Evolutionary conservation across 371 early-diverging fungal species (phyloP).

Genomic region (Apophysomyces sp.): DNA sequence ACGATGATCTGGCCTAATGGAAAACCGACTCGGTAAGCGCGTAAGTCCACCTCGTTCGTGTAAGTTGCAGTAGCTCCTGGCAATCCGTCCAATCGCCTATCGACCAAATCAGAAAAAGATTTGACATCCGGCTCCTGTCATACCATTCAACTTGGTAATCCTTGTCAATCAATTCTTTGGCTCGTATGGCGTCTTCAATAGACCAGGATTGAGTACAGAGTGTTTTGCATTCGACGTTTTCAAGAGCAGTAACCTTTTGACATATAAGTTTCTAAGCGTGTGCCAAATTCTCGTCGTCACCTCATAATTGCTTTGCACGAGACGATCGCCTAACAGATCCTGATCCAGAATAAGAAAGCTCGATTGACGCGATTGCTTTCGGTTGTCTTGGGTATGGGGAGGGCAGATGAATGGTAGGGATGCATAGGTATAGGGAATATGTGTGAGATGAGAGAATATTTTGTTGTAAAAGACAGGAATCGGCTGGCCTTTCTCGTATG

Average conservation of each 20-base stretch:
- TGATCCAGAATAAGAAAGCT: slow-evolving; percentile 34
- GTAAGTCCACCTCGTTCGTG: slow-evolving; percentile 45
- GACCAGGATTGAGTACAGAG: slow-evolving; percentile 36
- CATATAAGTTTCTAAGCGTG: background rate
- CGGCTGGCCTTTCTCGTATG: slow-evolving; percentile 27
- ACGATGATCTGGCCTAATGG: slow-evolving; percentile 41
- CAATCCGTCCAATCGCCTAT: slow-evolving; percentile 43
- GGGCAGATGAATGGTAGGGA: slow-evolving; percentile 40
- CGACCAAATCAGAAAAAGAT: background rate
- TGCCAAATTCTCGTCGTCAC: slow-evolving; percentile 12
- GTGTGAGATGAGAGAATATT: slow-evolving; percentile 39
- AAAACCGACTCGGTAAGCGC: slow-evolving; percentile 45
- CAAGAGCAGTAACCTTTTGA: slow-evolving; percentile 28
- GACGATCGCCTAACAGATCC: slow-evolving; percentile 40
- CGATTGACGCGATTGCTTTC: slow-evolving; percentile 5
- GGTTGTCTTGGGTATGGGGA: slow-evolving; percentile 17
- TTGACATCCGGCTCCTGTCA: background rate
- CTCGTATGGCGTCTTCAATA: slow-evolving; percentile 33
- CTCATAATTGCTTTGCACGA: slow-evolving; percentile 38
- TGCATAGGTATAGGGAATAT: slow-evolving; percentile 29
- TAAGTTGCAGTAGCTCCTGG: slow-evolving; percentile 50
- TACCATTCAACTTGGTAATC: slow-evolving; percentile 52
- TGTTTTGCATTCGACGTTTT: slow-evolving; percentile 35
- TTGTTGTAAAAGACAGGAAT: slow-evolving; percentile 44
- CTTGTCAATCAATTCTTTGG: slow-evolving; percentile 32